These are phyloP conservation scores for Chaetomium sp. DNA, from an alignment of 2,329 filamentous ascomycete genomes.

Conservation along the genomic window DNA sequence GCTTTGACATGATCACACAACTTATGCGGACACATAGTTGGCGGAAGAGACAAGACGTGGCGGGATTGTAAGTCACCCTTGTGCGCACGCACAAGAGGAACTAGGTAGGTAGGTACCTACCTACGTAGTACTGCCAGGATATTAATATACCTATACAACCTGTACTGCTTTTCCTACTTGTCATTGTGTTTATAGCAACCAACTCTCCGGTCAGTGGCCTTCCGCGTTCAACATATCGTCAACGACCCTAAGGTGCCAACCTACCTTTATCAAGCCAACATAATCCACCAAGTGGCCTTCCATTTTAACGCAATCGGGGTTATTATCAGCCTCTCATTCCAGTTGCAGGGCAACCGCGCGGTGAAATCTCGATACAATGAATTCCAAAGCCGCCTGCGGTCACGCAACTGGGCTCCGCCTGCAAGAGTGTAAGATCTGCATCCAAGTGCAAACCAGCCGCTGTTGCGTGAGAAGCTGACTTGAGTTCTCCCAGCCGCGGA, in stretches of 20 bases:
- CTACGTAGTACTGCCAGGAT: no score
- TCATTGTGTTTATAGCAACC: no score
- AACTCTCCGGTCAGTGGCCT: no score
- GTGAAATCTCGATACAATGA: background rate
- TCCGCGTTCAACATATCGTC: no score
- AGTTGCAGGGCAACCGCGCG: background rate
- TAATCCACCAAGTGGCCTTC: background rate
- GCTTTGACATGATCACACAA: background rate
- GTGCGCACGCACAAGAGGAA: background rate
- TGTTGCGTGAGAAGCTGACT: background rate
- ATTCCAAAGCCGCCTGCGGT: background rate
- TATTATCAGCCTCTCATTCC: background rate
- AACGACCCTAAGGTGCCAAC: no score
- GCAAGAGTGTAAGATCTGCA: background rate
- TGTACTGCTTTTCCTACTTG: no score
- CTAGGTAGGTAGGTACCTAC: no score
- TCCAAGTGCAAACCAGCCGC: background rate
- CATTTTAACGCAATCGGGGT: background rate
- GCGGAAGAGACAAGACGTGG: background rate
- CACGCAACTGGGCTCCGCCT: background rate
- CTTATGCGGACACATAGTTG: constrained; percentile 3
- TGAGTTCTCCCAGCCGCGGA: background rate
- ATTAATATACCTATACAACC: no score
- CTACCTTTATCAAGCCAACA: background rate
- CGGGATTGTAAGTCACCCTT: background rate